phyloP scores from a whole-genome alignment of 2,329 filamentous ascomycete species.

The Colletotrichum lupini region DNA sequence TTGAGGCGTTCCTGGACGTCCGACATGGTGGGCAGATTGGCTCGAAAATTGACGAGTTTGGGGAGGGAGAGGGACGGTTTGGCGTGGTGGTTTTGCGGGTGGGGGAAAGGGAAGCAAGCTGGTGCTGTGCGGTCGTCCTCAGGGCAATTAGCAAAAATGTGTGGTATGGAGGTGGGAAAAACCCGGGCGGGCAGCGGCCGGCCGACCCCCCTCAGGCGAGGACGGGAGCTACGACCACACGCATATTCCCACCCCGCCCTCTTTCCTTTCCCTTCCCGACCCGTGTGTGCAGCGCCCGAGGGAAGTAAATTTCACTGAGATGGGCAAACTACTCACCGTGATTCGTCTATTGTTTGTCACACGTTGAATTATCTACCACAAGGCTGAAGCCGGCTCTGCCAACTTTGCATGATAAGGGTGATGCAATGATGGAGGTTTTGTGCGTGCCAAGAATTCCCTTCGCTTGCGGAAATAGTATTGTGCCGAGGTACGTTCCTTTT shows the following conservation, averaged over 20 bases:
- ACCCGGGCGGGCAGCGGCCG: conserved; percentile 16
- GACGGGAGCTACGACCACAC: not conserved
- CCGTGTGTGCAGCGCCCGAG: not conserved
- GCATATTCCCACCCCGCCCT: not conserved
- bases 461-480: conserved; percentile 38
- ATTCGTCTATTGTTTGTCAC: conserved; percentile 28
- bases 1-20: conserved; percentile 69
- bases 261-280: not conserved
- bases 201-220: conserved; percentile 18
- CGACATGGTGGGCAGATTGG: conserved; percentile 56
- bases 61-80: conserved; percentile 7
- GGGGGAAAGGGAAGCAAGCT: conserved; percentile 40
- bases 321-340: conserved; percentile 6
- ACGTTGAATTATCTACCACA: conserved; percentile 18
- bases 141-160: conserved; percentile 35
- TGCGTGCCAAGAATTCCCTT: conserved; percentile 37
- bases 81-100: conserved; percentile 36
- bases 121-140: conserved; percentile 31
- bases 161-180: conserved; percentile 31
- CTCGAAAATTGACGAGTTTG: conserved; percentile 24
- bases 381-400: conserved; percentile 30
- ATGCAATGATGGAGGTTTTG: conserved; percentile 35
- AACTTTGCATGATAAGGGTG: conserved; percentile 20
- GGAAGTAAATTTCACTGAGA: not conserved
- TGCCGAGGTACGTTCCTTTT: conserved; percentile 18